Percentiles rank a stretch among this genome's conserved stretches.
phyloP scores from a whole-genome alignment of 2,329 filamentous ascomycete species.

The Dothistroma pini region DNA sequence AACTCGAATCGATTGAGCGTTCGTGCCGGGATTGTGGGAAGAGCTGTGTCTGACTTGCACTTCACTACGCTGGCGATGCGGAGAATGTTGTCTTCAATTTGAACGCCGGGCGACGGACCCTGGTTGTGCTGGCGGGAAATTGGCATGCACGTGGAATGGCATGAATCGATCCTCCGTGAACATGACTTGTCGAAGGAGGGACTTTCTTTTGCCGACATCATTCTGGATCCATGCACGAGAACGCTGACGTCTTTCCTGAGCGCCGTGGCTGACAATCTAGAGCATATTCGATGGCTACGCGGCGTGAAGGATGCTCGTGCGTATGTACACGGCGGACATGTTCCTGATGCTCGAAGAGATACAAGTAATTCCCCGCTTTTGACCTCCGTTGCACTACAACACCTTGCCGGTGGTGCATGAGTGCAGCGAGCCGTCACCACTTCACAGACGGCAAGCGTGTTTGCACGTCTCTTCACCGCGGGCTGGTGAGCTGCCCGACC shows the following conservation, averaged over 20 bases:
- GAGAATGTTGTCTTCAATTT: background rate
- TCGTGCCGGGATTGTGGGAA: background rate
- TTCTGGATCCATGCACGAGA: background rate
- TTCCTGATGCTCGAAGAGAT: background rate
- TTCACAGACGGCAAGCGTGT: background rate
- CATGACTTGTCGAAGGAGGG: background rate
- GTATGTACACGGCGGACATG: background rate
- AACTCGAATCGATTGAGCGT: background rate
- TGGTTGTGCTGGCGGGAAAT: too few species aligned
- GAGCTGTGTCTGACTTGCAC: background rate
- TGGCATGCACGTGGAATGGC: background rate
- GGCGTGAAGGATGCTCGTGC: background rate
- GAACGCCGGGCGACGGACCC: too few species aligned
- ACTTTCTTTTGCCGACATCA: background rate
- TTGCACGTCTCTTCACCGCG: background rate
- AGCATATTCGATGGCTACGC: conserved; percentile 3
- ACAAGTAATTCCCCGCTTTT: background rate
- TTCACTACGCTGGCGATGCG: background rate
- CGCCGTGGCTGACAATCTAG: conserved; percentile 10
- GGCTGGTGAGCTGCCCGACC: background rate
- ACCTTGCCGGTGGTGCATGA: background rate
- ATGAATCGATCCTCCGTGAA: background rate
- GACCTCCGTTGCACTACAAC: background rate
- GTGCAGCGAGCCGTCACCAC: background rate
- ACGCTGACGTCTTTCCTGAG: background rate